Evolutionary conservation across 306 rosid species (phyloP), one percentile per base, ranked within the genome.

Genomic region (Alnus rubra): DNA sequence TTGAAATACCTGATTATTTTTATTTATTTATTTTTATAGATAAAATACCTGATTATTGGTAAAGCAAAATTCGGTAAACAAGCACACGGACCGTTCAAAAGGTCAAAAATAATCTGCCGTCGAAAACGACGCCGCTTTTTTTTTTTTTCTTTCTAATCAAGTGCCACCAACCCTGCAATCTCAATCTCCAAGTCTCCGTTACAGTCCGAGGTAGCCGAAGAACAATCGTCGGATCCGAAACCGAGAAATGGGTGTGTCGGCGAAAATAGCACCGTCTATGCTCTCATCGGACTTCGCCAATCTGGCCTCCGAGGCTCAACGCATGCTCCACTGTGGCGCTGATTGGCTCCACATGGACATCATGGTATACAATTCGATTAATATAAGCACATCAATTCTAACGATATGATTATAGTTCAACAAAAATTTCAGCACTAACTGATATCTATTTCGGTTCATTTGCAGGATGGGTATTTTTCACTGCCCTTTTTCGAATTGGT

Each of bases 261-360:
- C 99, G 45, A 95, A 93, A 86, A 95, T 95, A 35, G 99, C 99
- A 54, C 98, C 99, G 69, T 95, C 99, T 16, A 96, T 96, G 99
- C 86, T 96, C 9, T 96, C 99, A 16, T 93, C 98, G 4, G 99
- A 96, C 83, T 96, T 96, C 37, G 91, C 98, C 39, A 93, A 96
- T 88, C 83, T 96, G 87, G 98, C 99, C 60, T 90, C 98, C 18
- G 98, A 93, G 84, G 97, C 99, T 49, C 78, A 81, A 5, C 93
- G 92, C 48, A 93, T 96, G 93, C 80, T 96, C 84, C 44, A 84
- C 9, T 81, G 1, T 15, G 98, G 99, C 74, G 99, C 99, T 82
- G 99, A 93, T 91, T 96, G 98, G 99, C 99, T 96, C 69, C 98
- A 93, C 86, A 96, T 96, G 99, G 99, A 96, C 81, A 91, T 96